These are phyloP conservation scores for Trypanosoma mega DNA, from an alignment of 208 protist genomes.

Conservation along the genomic window DNA sequence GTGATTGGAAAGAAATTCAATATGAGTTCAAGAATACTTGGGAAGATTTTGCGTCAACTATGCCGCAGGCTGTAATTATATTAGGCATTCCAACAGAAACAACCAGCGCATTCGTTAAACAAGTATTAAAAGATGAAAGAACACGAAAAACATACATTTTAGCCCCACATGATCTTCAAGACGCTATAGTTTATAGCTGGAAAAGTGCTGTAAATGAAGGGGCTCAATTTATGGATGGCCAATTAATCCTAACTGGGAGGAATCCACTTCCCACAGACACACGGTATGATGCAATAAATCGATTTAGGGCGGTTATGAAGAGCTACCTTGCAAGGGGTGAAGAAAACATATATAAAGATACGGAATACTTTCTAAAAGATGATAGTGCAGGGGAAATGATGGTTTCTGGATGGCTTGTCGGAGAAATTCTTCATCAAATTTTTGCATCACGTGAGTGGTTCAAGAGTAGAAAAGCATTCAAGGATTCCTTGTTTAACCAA, in stretches of 20 bases:
- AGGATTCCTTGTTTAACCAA: conserved; percentile 23
- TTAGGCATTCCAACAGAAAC: neutral
- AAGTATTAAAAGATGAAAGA: conserved; percentile 23
- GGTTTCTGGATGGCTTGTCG: conserved; percentile 28
- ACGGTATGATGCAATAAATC: conserved; percentile 14
- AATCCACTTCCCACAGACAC: conserved; percentile 26
- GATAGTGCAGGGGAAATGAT: conserved; percentile 22
- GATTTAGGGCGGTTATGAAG: conserved; percentile 25
- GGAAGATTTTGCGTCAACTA: conserved; percentile 15
- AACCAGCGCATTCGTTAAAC: conserved; percentile 16
- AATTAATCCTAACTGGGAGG: conserved; percentile 24
- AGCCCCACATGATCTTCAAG: neutral
- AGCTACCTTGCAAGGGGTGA: conserved; percentile 19
- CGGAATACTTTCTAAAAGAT: conserved; percentile 17
- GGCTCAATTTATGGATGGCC: conserved; percentile 1
- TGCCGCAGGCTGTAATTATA: conserved; percentile 26
- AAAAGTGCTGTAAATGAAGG: neutral
- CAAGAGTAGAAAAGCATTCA: conserved; percentile 6
- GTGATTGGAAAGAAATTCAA: neutral
- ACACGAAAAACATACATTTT: conserved; percentile 12
- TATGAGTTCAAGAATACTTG: conserved; percentile 15
- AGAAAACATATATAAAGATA: neutral
- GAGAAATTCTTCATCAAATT: conserved; percentile 4
- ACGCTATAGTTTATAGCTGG: conserved; percentile 3
- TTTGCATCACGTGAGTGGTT: conserved; percentile 8